Evolutionary conservation across 2,329 filamentous ascomycete genomes (phyloP).

Genomic region (Coleophoma cylindrospora): DNA sequence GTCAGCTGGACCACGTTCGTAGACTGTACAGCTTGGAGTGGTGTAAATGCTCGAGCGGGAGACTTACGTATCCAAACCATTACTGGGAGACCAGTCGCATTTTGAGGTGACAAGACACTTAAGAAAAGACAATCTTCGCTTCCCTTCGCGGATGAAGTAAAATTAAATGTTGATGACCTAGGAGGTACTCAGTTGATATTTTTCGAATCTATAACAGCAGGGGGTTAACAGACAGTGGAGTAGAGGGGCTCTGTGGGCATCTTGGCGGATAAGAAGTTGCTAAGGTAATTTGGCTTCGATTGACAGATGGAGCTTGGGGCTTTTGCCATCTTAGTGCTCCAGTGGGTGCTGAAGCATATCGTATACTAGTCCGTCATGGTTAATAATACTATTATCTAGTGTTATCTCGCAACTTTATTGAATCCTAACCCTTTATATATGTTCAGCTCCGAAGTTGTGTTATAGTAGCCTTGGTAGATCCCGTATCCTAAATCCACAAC

Average conservation of each 20-base stretch:
- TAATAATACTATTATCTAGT: constrained; percentile 1
- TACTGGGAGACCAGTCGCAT: constrained; percentile 30
- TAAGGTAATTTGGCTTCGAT: constrained; percentile 17
- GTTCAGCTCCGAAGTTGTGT: constrained; percentile 34
- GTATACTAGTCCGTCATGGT: constrained; percentile 22
- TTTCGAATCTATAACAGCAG: constrained; percentile 11
- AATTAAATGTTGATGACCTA: constrained; percentile 6
- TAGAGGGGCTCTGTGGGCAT: constrained; percentile 30
- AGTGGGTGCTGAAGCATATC: constrained; percentile 29
- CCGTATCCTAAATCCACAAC: constrained; percentile 40
- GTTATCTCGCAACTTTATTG: not conserved
- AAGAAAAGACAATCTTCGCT: constrained; percentile 32
- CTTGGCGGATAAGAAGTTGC: constrained; percentile 23
- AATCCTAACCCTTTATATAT: constrained; percentile 37
- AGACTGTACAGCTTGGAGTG: too few relatives aligned
- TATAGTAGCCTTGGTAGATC: constrained; percentile 36
- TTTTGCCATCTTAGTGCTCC: constrained; percentile 29
- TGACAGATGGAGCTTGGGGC: constrained; percentile 21
- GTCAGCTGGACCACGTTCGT: constrained; percentile 8
- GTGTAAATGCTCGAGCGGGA: not conserved
- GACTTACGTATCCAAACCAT: constrained; percentile 31
- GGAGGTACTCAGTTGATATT: not conserved
- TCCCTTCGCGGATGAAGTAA: constrained; percentile 9
- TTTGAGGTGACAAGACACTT: constrained; percentile 28
- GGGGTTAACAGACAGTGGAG: constrained; percentile 23